Evolutionary conservation across 2,329 filamentous ascomycete species (phyloP), one percentile per base, ranked within the genome.

Genomic region (Fusarium piperis): DNA sequence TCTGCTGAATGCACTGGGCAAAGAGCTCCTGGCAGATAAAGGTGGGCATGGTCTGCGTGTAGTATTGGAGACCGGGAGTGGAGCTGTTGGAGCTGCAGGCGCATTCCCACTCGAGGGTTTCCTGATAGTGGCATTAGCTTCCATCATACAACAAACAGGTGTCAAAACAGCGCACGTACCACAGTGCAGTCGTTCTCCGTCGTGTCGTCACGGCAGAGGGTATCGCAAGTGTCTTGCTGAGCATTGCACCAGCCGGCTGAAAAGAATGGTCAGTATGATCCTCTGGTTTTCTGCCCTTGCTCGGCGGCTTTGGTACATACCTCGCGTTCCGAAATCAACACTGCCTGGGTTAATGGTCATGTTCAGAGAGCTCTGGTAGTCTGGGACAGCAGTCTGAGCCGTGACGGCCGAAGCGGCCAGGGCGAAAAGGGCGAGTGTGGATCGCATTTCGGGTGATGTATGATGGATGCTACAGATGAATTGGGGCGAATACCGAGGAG

Each of bases 21-120:
- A 82, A 88, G 41, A 87, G 84, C 66, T 82, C 66, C 63, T 84
- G 28, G 82, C 88, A 90, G 75, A 88, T 84, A 75, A 86, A 88
- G 63, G 81, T 83, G 53, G 84, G 83, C 71, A 90, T 80, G 3
- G 87, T 88, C 81, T 88, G 83, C 55, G 68, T 73, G 80, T 88
- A 90, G 78, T 85, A 83, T 78, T 88, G 80, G 51, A 90, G 83
- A 64, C 85, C 85, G 15, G 87, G 87, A 8, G 82, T 80, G 52
- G 82, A 83, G 74, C 78, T 80, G 79, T 89, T 87, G 70, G 79
- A 74, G 35, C 76, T 59, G 82, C 88, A 89, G 16, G 79, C 82
- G 79, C 88, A 90, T 16, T 77, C 71, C 79, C 83, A 89, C 59
- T 79, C 71, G 46, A 89, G 82, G 46, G 81, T 81, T 41, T 61